phyloP scores from a whole-genome alignment of 2,329 filamentous ascomycete species.

The Penicillium glabrum region DNA sequence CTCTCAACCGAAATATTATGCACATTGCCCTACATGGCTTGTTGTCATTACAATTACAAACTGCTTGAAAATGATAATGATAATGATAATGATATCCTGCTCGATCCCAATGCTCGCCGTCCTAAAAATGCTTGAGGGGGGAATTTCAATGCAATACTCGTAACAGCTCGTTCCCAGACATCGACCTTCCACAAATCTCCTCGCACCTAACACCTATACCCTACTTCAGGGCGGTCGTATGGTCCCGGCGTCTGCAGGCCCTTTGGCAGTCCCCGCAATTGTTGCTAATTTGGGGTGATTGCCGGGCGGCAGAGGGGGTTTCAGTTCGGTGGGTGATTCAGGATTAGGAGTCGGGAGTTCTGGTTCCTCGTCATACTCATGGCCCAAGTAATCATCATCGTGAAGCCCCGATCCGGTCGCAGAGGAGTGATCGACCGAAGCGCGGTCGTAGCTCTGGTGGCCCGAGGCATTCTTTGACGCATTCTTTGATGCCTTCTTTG shows the following conservation, averaged over 20 bases:
- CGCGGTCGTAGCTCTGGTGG: constrained; percentile 42
- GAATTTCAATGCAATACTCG: constrained; percentile 22
- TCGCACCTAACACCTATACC: not conserved
- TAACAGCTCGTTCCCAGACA: constrained; percentile 5
- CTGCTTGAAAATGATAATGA: constrained; percentile 1
- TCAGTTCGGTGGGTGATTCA: constrained; percentile 59
- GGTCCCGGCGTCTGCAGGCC: constrained; percentile 29
- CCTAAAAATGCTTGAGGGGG: constrained; percentile 23
- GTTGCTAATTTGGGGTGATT: constrained; percentile 38
- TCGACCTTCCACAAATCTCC: not conserved
- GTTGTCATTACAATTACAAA: constrained; percentile 22
- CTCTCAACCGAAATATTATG: constrained; percentile 7
- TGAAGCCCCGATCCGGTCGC: constrained; percentile 42
- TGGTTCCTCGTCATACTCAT: constrained; percentile 54
- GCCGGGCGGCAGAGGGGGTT: constrained; percentile 67
- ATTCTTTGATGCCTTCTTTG: constrained; percentile 76
- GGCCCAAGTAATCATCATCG: constrained; percentile 51
- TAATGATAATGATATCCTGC: not conserved
- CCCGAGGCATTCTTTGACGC: constrained; percentile 49
- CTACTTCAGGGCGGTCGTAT: constrained; percentile 32
- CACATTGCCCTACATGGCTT: constrained; percentile 15
- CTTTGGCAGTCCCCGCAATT: constrained; percentile 21
- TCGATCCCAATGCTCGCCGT: constrained; percentile 13
- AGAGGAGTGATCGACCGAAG: constrained; percentile 40
- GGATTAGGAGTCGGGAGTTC: constrained; percentile 36